A percentile compares a stretch with the other conserved stretches of the same genome.
Conservation (phyloP, 495 filamentous ascomycete species). For the Oidiodendron maius region DNA sequence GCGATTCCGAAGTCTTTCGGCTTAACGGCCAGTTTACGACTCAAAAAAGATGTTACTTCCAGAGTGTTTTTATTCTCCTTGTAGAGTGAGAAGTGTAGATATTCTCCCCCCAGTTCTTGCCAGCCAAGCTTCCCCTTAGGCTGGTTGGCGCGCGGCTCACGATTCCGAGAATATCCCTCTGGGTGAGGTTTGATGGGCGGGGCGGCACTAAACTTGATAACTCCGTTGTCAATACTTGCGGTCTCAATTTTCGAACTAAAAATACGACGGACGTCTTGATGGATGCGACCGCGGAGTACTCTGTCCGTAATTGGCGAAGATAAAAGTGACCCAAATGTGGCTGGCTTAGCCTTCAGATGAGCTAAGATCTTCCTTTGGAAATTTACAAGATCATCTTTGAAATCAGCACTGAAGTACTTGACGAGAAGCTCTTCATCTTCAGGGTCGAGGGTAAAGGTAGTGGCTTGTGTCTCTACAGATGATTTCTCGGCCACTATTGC, state of each 20-base stretch:
- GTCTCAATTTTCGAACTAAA: constrained; percentile 65
- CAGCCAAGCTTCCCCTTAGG: constrained; percentile 21
- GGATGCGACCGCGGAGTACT: constrained; percentile 55
- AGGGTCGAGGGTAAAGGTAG: constrained; percentile 32
- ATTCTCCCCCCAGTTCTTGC: constrained; percentile 58
- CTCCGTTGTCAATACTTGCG: constrained; percentile 46
- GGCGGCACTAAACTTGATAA: constrained; percentile 52
- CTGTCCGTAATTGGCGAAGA: constrained; percentile 46
- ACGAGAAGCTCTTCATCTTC: constrained; percentile 42
- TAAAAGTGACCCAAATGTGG: constrained; percentile 13
- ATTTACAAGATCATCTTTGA: constrained; percentile 31
- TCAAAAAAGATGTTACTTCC: constrained; percentile 74
- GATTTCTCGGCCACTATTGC: neutral
- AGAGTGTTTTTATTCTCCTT: constrained; percentile 99
- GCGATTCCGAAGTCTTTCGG: constrained; percentile 73
- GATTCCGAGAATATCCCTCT: constrained; percentile 14
- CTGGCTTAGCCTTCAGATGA: constrained; percentile 29
- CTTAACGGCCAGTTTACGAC: constrained; percentile 60
- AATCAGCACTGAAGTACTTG: constrained; percentile 38
- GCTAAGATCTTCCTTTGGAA: constrained; percentile 40
- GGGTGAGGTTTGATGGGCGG: constrained; percentile 23
- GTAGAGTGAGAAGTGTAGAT: constrained; percentile 88
- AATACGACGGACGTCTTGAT: constrained; percentile 58
- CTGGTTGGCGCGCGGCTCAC: constrained; percentile 17
- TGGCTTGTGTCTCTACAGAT: neutral